Evolutionary conservation across 768 basidiomycete species (phyloP), one percentile per base, ranked within the genome.

Genomic region (Amanita pallidorosea): DNA sequence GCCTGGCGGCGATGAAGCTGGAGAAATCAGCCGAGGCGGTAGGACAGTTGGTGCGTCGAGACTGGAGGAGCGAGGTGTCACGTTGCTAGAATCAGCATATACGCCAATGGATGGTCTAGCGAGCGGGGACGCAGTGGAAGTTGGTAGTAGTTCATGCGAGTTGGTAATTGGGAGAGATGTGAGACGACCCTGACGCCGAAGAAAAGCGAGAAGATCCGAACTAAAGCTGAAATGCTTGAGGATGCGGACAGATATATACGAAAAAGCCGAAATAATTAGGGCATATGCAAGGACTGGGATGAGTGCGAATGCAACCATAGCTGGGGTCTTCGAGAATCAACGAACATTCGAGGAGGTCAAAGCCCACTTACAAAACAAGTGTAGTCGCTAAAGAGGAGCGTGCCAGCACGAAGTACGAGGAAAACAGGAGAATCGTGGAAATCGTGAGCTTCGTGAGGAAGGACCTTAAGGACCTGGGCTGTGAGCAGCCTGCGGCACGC

Each of bases 111-210:
- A 38, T 9, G 50, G 50, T n/a, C 53, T 40, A 20, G 47, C 58
- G 27, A 60, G 54, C 23, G 59, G 57, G 2, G 47, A 22, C 54
- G 60, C 47, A 56, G 58, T 35, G 41, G 55, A 45, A 45, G 57
- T 41, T 52, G 49, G 52, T 45, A 53, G 22, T 47, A 52, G 40
- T 33, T 50, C 54, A 44, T 54, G 48, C 40, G 34, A 15, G 12
- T 51, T 8, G 8, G 41, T 45, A 20, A 45, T 37, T 5, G 42
- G 15, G 7, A 37, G 23, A 11, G 41, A 22, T 13, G 50, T 6
- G 5, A 51, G 5, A 23, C 50, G 41, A 22, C 43, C 50, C 17
- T 51, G 36, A 7, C 50, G 50, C 8, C 50, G 50, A 23, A 51
- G 50, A 37, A 51, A 51, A 4, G 42, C 34, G 34, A 51, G 41